Evolutionary conservation across 495 filamentous ascomycete genomes (phyloP).

Genomic region (Talaromyces nanjingensis): DNA sequence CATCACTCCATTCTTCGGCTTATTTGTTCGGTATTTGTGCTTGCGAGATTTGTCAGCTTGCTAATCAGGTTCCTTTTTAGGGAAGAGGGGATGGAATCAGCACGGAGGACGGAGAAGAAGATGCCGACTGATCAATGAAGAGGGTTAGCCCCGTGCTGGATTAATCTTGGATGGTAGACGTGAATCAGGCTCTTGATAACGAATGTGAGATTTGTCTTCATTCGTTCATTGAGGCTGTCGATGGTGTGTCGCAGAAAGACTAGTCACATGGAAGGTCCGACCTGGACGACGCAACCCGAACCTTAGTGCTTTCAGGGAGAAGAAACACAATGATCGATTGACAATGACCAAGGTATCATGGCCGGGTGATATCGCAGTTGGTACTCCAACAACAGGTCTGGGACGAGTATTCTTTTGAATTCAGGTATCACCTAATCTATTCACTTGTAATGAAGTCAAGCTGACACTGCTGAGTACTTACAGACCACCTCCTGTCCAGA

Average conservation of each 20-base stretch:
- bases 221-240: no score
- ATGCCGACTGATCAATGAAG: background rate
- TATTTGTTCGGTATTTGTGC: background rate
- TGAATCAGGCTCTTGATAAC: background rate
- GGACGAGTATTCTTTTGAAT: no score
- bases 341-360: no score
- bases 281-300: background rate
- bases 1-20: background rate
- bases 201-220: background rate
- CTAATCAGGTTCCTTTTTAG: background rate
- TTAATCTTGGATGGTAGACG: background rate
- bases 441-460: no score
- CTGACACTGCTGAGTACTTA: background rate
- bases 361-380: no score
- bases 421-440: background rate
- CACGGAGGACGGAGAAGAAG: background rate
- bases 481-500: background rate
- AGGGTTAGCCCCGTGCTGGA: background rate
- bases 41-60: background rate
- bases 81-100: background rate
- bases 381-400: no score
- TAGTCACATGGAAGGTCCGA: background rate
- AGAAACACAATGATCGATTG: background rate
- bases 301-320: background rate
- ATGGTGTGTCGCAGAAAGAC: background rate